phyloP scores from a whole-genome alignment of 2,329 filamentous ascomycete species.

The Zasmidium angulare region DNA sequence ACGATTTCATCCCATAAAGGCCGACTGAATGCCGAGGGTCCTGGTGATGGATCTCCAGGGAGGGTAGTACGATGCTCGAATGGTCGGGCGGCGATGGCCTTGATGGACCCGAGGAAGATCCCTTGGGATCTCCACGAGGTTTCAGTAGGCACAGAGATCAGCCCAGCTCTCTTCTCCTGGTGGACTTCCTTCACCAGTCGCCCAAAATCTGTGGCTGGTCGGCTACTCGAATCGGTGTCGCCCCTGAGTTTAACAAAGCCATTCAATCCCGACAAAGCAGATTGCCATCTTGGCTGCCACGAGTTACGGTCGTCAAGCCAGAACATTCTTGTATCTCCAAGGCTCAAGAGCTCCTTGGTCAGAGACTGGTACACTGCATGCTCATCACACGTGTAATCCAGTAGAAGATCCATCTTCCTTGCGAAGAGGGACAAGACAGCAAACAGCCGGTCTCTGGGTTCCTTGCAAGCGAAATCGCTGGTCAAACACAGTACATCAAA shows the following conservation, averaged over 20 bases:
- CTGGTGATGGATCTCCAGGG: not conserved
- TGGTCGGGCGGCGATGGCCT: not conserved
- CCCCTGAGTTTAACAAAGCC: not conserved
- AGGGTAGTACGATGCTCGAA: not conserved
- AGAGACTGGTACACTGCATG: not conserved
- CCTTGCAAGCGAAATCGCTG: not conserved
- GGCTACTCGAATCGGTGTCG: not conserved
- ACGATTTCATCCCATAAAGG: not conserved
- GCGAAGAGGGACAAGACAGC: not conserved
- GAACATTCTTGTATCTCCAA: not conserved
- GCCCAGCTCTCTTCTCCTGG: not conserved
- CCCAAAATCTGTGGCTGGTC: not conserved
- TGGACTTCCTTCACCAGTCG: not conserved
- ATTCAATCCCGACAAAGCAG: not conserved
- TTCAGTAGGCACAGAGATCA: not conserved
- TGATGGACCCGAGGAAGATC: not conserved
- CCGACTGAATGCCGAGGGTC: not conserved
- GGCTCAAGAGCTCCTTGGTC: not conserved
- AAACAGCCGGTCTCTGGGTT: not conserved
- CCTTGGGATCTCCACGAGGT: not conserved
- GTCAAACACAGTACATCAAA: not conserved
- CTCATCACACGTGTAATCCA: not conserved
- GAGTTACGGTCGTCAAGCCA: not conserved
- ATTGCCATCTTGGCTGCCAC: not conserved
- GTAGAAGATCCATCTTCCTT: not conserved